Percentiles rank a stretch among this genome's conserved stretches.
Evolutionary conservation across 2,329 filamentous ascomycete species (phyloP).

Genomic region (Penicillium vulpinum): DNA sequence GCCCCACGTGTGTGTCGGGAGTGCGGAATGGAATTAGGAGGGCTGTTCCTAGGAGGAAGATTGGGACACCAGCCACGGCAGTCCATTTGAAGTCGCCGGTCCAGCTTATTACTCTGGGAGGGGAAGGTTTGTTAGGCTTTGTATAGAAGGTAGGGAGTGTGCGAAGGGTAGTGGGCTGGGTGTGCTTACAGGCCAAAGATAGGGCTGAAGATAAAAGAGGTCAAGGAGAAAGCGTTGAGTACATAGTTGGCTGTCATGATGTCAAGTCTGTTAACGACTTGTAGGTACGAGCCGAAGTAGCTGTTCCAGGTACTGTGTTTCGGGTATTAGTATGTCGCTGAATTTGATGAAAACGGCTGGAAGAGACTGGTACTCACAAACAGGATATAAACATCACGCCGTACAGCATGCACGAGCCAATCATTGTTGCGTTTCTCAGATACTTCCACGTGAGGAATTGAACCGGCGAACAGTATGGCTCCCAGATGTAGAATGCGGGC

Average conservation of each 20-base stretch:
- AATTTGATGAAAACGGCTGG: background rate
- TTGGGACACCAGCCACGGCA: conserved; percentile 5
- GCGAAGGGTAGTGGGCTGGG: too few relatives aligned
- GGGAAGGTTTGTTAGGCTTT: background rate
- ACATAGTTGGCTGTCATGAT: conserved; percentile 7
- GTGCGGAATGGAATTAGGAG: conserved; percentile 8
- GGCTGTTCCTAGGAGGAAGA: conserved; percentile 9
- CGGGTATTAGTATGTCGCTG: background rate
- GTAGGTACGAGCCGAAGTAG: conserved; percentile 10
- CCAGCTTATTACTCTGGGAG: conserved; percentile 1
- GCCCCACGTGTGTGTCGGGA: conserved; percentile 6
- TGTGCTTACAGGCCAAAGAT: conserved; percentile 9
- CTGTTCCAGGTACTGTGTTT: conserved; percentile 2
- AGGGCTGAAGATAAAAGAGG: conserved; percentile 9
- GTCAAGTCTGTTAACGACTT: conserved; percentile 12
- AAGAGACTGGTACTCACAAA: background rate
- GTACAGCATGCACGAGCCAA: conserved; percentile 11
- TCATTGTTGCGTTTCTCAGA: conserved; percentile 10
- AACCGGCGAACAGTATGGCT: conserved; percentile 6
- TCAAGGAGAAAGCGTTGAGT: conserved; percentile 7
- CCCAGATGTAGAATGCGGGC: conserved; percentile 10
- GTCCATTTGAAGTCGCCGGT: conserved; percentile 15
- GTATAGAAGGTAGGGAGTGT: background rate
- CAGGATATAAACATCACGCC: conserved; percentile 8
- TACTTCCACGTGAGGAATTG: conserved; percentile 12